Evolutionary conservation across 2,329 filamentous ascomycete species (phyloP), one percentile per base, ranked within the genome.

Genomic region (Fusarium sp.): DNA sequence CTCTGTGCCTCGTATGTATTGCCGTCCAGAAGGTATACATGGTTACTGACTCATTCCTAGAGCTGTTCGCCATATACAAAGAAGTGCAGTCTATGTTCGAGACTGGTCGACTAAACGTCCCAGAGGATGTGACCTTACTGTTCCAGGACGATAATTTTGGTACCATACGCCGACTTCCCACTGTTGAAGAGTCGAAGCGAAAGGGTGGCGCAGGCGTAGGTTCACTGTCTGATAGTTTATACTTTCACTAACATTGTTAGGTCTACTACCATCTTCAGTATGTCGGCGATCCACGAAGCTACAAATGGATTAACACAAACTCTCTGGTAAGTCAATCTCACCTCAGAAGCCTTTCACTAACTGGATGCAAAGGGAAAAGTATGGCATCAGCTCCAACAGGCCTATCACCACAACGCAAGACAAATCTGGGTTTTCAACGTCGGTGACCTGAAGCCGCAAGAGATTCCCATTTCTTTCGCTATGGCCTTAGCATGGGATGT

Each of bases 131-230:
- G 9, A 90, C 87, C 0, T 78, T 91, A 4, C 78, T 91, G 0
- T 90, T 88, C 76, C 82, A 87, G 0, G 89, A 91, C 59, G 89
- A 91, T 66, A 91, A 90, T 67, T 88, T 83, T 76, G 88, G 88
- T 1, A 87, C 87, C 43, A 84, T 89, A 25, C 82, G 87, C 20
- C 82, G 88, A 12, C 81, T 90, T 4, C 89, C 88, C 0, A 79
- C 85, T 1, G 79, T 78, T 0, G 79, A 86, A 34, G 88, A 90
- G 74, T 83, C 80, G 1, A 79, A 80, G 13, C 77, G 89, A 18
- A 79, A 80, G 3, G 88, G 87, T 1, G 88, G 88, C 3, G 84
- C 86, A 30, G 89, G 89, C 25, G 86, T 90, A 63, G 57, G 76
- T 69, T 2, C 9, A n/a, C 5, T 5, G 0, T 18, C 7, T 0